phyloP scores from a whole-genome alignment of 805 yeast genomes.

The Kluyveromyces siamensis region DNA sequence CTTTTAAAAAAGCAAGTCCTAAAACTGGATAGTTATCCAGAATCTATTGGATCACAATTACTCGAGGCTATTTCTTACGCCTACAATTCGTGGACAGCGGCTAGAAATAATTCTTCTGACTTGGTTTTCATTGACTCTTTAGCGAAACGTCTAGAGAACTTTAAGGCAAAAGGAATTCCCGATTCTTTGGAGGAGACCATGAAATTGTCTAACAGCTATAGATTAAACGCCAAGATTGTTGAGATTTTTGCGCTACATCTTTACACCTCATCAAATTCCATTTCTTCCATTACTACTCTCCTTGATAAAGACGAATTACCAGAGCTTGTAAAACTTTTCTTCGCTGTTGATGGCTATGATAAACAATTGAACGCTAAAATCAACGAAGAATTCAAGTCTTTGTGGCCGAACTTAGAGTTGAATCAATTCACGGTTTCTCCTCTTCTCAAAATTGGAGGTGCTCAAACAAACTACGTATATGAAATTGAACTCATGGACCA shows the following conservation, averaged over 20 bases:
- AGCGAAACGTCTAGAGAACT: constrained; percentile 31
- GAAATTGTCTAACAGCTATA: constrained; percentile 43
- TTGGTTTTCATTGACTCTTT: constrained; percentile 27
- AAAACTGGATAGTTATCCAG: constrained; percentile 46
- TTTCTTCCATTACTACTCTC: constrained; percentile 35
- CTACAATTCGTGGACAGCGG: constrained; percentile 68
- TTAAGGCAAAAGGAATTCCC: constrained; percentile 11
- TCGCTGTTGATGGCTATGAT: constrained; percentile 39
- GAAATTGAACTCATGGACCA: constrained; percentile 56
- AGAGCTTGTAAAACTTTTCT: constrained; percentile 27
- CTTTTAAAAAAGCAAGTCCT: constrained; percentile 48
- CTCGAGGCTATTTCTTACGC: constrained; percentile 69
- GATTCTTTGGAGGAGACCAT: constrained; percentile 19
- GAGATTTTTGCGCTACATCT: constrained; percentile 68
- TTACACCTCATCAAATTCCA: constrained; percentile 44
- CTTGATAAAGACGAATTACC: constrained; percentile 33
- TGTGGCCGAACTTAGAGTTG: constrained; percentile 40
- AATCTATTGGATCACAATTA: constrained; percentile 54
- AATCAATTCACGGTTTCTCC: constrained; percentile 44
- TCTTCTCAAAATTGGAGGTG: constrained; percentile 36
- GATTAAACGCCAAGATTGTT: constrained; percentile 55
- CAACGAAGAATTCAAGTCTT: constrained; percentile 35
- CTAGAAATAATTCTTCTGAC: constrained; percentile 44
- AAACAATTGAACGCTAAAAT: constrained; percentile 38
- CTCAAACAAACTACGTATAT: constrained; percentile 47